Percentiles rank a stretch among this genome's conserved stretches.
phyloP scores from a whole-genome alignment of 176 grass and related monocot species.

The Canna indica region DNA sequence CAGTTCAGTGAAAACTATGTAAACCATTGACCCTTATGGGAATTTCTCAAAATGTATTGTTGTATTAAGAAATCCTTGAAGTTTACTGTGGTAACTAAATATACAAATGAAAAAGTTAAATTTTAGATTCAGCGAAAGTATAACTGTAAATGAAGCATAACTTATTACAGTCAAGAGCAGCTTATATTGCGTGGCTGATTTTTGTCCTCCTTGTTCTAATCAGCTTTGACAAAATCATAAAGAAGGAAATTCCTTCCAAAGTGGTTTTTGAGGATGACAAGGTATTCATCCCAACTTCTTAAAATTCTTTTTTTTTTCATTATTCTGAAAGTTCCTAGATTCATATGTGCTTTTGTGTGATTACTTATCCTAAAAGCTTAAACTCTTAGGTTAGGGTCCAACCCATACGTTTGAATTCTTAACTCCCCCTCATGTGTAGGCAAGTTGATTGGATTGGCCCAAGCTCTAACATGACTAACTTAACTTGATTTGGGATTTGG shows the following conservation, averaged over 20 bases:
- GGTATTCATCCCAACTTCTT: conserved; percentile 22
- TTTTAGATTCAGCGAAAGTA: not conserved
- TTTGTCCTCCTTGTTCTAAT: conserved; percentile 10
- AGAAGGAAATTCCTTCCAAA: conserved; percentile 54
- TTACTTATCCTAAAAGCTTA: not conserved
- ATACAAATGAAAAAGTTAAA: not conserved
- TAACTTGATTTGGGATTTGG: no score
- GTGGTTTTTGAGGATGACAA: conserved; percentile 82
- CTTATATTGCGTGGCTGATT: not conserved
- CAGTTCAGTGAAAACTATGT: no score
- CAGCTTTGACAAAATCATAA: conserved; percentile 80
- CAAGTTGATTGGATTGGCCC: no score
- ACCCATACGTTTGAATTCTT: not conserved
- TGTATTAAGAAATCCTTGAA: not conserved
- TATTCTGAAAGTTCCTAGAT: conserved; percentile 1
- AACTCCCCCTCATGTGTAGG: not conserved
- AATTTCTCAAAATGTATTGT: not conserved
- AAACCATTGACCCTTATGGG: no score
- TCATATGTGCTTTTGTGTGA: not conserved
- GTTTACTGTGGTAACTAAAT: not conserved
- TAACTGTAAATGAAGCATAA: not conserved
- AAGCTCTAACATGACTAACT: no score
- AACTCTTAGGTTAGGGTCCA: not conserved
- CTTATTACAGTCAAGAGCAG: not conserved
- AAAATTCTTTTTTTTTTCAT: not conserved